phyloP scores from a whole-genome alignment of 371 early-diverging fungal genomes.

The Umbelopsis sp. region DNA sequence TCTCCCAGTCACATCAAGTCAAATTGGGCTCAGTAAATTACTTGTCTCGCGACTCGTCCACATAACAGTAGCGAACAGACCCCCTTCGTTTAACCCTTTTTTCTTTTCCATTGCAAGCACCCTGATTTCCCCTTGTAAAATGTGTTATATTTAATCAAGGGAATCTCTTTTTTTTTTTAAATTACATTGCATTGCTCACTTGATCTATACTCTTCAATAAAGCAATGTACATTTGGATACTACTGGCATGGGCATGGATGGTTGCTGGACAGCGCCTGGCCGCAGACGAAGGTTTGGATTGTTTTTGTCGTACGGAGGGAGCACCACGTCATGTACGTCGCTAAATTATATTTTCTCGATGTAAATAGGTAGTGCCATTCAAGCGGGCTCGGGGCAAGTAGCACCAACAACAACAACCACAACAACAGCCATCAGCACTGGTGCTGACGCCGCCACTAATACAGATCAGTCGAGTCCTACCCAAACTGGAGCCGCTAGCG shows the following conservation, averaged over 20 bases:
- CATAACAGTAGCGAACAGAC: background rate
- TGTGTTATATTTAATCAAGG: background rate
- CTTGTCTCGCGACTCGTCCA: background rate
- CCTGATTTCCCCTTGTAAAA: conserved; percentile 13
- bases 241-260: background rate
- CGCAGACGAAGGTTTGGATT: too few species aligned
- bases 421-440: too few species aligned
- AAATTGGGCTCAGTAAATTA: conserved; percentile 17
- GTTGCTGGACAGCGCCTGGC: background rate
- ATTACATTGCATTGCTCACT: background rate
- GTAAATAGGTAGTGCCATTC: background rate
- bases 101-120: background rate
- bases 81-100: conserved; percentile 13
- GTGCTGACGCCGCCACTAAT: too few species aligned
- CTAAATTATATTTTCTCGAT: too few species aligned
- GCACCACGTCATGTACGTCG: too few species aligned
- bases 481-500: conserved; percentile 35
- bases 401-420: too few species aligned
- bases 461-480: background rate
- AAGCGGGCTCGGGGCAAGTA: background rate
- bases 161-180: background rate
- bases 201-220: background rate
- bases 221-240: background rate
- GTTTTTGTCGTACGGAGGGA: background rate
- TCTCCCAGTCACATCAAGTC: conserved; percentile 51